A percentile compares a stretch with the other conserved stretches of the same genome.
Conservation (phyloP, 352 stramenopile genomes). For the Globisporangium middletonii region DNA sequence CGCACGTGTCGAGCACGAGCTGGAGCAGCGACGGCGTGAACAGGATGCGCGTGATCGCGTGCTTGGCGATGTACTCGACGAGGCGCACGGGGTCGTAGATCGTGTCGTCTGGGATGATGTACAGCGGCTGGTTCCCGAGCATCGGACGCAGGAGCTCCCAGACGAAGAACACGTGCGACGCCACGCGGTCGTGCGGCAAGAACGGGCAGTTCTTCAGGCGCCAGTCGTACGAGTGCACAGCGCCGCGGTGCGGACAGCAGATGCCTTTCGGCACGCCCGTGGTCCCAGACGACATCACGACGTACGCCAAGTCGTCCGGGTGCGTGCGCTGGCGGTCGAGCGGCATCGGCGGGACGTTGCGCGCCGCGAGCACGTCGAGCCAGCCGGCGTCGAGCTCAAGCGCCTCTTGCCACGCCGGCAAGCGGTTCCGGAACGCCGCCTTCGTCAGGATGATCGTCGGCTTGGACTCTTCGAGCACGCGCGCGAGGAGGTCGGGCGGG, state of each 20-base stretch:
- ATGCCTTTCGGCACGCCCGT: conserved; percentile 92
- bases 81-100: conserved; percentile 89
- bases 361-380: conserved; percentile 22
- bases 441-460: conserved; percentile 87
- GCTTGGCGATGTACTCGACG: conserved; percentile 63
- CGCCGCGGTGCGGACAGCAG: conserved; percentile 89
- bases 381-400: conserved; percentile 65
- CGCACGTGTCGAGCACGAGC: conserved; percentile 75
- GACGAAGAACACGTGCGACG: conserved; percentile 94
- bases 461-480: conserved; percentile 86
- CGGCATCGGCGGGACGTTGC: conserved; percentile 41
- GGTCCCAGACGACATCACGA: conserved; percentile 91
- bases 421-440: conserved; percentile 49
- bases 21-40: conserved; percentile 92
- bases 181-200: conserved; percentile 73
- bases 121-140: conserved; percentile 83
- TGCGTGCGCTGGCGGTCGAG: conserved; percentile 48
- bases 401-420: conserved; percentile 62
- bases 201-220: conserved; percentile 73
- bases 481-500: conserved; percentile 83
- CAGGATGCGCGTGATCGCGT: conserved; percentile 88
- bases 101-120: conserved; percentile 89
- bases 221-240: conserved; percentile 91
- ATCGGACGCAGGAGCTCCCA: conserved; percentile 92
- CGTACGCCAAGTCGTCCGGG: conserved; percentile 88